Conservation (phyloP, 1,139 yeast genomes). For the Barnettozyma hawaiiensis region DNA sequence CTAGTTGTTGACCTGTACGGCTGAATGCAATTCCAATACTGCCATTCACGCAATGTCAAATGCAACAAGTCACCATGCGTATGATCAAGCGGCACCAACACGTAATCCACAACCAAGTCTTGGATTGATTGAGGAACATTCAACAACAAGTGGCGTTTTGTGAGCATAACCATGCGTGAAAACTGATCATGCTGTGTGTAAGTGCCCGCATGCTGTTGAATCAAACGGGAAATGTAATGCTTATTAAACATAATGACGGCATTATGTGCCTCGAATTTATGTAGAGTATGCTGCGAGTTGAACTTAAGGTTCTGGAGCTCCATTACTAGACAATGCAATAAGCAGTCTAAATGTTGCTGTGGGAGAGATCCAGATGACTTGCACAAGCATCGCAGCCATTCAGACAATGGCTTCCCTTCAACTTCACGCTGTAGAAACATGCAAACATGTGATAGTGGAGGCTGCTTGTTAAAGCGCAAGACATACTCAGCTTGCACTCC, state of each 20-base stretch:
- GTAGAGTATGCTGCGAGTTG: slow-evolving; percentile 7
- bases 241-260: slow-evolving; percentile 24
- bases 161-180: slow-evolving; percentile 12
- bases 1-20: slow-evolving; percentile 3
- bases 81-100: slow-evolving; percentile 8
- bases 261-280: slow-evolving; percentile 20
- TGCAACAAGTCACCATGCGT: slow-evolving; percentile 16
- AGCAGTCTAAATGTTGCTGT: background rate
- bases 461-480: slow-evolving; percentile 18
- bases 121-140: slow-evolving; percentile 22
- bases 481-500: slow-evolving; percentile 17
- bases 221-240: slow-evolving; percentile 11
- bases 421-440: slow-evolving; percentile 8
- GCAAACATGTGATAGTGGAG: slow-evolving; percentile 14
- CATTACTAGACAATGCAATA: slow-evolving; percentile 13
- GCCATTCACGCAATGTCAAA: slow-evolving; percentile 21
- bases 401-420: slow-evolving; percentile 8
- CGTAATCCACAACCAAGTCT: slow-evolving; percentile 21
- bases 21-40: slow-evolving; percentile 11
- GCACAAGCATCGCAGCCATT: slow-evolving; percentile 11
- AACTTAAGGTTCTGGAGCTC: slow-evolving; percentile 20
- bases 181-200: slow-evolving; percentile 4
- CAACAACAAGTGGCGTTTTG: slow-evolving; percentile 18
- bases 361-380: slow-evolving; percentile 11
- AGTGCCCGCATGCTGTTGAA: slow-evolving; percentile 1